Base-by-base conservation (phyloP, 306 rosid species). In the Crataegus laevigata region DNA sequence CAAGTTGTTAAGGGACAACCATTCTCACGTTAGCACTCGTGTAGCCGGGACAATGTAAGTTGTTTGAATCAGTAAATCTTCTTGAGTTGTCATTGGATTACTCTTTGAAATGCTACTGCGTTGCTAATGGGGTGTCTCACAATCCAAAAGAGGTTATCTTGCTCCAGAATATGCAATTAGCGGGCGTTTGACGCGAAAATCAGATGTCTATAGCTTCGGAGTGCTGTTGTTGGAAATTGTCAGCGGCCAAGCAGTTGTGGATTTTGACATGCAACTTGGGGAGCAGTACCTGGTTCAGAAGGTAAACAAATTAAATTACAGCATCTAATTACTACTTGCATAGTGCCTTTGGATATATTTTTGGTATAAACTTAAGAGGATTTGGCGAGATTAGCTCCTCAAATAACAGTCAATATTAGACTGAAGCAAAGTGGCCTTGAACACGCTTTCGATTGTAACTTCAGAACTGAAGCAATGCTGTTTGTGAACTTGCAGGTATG, bases 1-100 rank as follows among this genome's bases (percentile, higher is more conserved):
- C 0, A 94, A 87, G 83, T 58, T 94, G 58, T 60, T 89, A 3
- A 80, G 78, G 83, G 96, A 92, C 10, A 85, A 88, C 72, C 36
- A 30, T n/a, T 87, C 99, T 71, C 80, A 92, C 82, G 75, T 94
- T 34, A 90, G 97, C 74, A 94, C 98, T 42, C 88, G 84, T 67
- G 99, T 94, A 76, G 99, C 97, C 0, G 99, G 99, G 71, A 94
- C 99, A 90, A 72, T 94, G 99, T 94, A 74, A 89, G 97, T 87
- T 57, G 18, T 8, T 57, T 57, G 54, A 14, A 28, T 64, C 32
- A 24, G 42, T 72, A 1, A 29, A 11, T 84, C 45, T 50, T 43
- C 25, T 63, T 55, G 25, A 25, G 29, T 75, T 19, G 14, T 57
- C 21, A 47, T 68, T 42, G 50, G 40, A 43, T 54, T 73, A 32